These are phyloP conservation scores for Phaeosphaeria sp. DNA, from an alignment of 2,329 filamentous ascomycete genomes.

Conservation along the genomic window DNA sequence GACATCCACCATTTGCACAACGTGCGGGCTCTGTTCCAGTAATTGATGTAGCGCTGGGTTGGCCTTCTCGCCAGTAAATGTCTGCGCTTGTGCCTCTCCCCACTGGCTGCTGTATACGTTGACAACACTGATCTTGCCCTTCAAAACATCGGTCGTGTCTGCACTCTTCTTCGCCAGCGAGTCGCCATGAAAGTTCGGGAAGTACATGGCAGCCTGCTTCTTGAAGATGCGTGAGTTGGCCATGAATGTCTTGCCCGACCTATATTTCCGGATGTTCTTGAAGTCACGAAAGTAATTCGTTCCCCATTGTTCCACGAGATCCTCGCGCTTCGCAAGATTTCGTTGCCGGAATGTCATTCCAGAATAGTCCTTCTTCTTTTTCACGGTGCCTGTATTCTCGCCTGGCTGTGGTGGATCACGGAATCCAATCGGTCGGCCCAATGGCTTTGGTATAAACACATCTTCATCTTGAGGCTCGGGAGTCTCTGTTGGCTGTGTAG, in stretches of 20 bases:
- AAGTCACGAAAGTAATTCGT: slow-evolving; percentile 97
- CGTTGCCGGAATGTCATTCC: slow-evolving; percentile 41
- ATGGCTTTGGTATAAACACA: slow-evolving; percentile 58
- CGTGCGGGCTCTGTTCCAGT: slow-evolving; percentile 60
- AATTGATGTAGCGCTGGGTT: slow-evolving; percentile 75
- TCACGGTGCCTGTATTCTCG: slow-evolving; percentile 82
- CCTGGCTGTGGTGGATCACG: slow-evolving; percentile 73
- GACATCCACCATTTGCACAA: slow-evolving; percentile 80
- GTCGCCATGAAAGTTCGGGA: slow-evolving; percentile 86
- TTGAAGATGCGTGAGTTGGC: slow-evolving; percentile 86
- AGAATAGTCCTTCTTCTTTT: slow-evolving; percentile 40
- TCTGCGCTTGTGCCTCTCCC: slow-evolving; percentile 80
- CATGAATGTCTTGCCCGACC: slow-evolving; percentile 89
- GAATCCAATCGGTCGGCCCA: slow-evolving; percentile 82
- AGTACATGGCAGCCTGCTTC: slow-evolving; percentile 82
- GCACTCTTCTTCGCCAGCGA: slow-evolving; percentile 64
- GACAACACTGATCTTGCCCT: slow-evolving; percentile 78
- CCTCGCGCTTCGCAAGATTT: slow-evolving; percentile 76
- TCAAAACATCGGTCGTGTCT: slow-evolving; percentile 78
- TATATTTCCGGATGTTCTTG: slow-evolving; percentile 77
- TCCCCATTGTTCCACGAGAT: slow-evolving; percentile 77
- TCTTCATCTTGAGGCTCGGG: slow-evolving; percentile 34
- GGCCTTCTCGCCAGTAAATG: slow-evolving; percentile 67
- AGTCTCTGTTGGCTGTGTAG: slow-evolving; percentile 7
- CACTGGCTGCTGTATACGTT: slow-evolving; percentile 82